Evolutionary conservation across 805 yeast genomes (phyloP).

Genomic region (Metschnikowia vanudenii): DNA sequence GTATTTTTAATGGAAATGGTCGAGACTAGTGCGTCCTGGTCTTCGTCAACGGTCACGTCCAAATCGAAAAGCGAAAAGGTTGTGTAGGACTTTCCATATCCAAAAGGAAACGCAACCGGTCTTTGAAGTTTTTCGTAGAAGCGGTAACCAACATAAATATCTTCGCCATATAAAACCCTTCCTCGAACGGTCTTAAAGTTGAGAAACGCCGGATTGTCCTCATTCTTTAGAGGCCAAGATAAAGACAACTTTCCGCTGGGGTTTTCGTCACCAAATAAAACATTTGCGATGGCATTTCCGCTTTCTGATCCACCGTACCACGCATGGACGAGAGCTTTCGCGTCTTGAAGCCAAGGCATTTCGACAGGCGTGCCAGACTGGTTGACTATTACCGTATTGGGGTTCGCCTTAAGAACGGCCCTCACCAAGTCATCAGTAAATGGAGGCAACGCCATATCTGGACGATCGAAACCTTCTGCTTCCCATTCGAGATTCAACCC

Average conservation of each 20-base stretch:
- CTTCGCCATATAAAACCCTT: constrained; percentile 60
- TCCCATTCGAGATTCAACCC: constrained; percentile 60
- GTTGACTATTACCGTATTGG: constrained; percentile 51
- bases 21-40: constrained; percentile 29
- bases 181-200: constrained; percentile 53
- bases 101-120: constrained; percentile 58
- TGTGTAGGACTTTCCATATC: constrained; percentile 62
- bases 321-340: constrained; percentile 47
- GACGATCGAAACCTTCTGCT: constrained; percentile 58
- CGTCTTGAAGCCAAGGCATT: constrained; percentile 50
- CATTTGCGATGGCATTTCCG: constrained; percentile 61
- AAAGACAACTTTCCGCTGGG: constrained; percentile 61
- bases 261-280: constrained; percentile 55
- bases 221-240: constrained; percentile 50
- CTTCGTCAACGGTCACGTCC: constrained; percentile 23
- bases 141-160: constrained; percentile 62
- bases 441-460: constrained; percentile 50
- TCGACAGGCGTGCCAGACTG: constrained; percentile 64
- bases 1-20: constrained; percentile 46
- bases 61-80: constrained; percentile 44
- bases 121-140: constrained; percentile 53
- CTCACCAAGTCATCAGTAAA: constrained; percentile 44
- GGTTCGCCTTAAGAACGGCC: constrained; percentile 46
- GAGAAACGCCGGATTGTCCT: constrained; percentile 58
- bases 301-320: constrained; percentile 59